Base-by-base conservation (phyloP, 1,284 basidiomycete genomes). In the Irpex sp. region DNA sequence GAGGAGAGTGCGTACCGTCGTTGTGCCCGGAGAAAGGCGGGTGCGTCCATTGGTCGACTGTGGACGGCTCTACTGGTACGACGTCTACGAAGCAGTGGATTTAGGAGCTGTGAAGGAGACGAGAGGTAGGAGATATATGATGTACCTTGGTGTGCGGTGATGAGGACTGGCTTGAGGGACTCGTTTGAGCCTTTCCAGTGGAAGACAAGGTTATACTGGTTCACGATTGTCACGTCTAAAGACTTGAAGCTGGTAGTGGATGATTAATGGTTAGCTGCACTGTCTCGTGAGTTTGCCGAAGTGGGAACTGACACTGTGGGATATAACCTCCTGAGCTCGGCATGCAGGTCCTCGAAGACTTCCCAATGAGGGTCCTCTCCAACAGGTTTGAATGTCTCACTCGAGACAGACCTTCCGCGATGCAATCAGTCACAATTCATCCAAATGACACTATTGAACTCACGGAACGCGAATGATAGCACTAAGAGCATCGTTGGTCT, bases 61-160 rank as follows among this genome's bases (percentile, higher is more conserved):
- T 83, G 21, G 78, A 72, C 31, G 79, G 77, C 51, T 88, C 79
- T 4, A 85, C 83, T 5, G 85, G 85, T 2, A 86, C 84, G 44
- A 84, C 83, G 69, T 87, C 85, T 81, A 63, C 36, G n/a, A 36
- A 11, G 47, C 31, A 5, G 31, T 34, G 31, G 31, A 1, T 34
- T 34, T 34, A 59, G 65, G 31, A 57, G 19, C 6, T 49, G 58
- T 19, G 54, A 6, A 55, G 19, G 26, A 48, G 40, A 61, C 26
- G 52, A 57, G 55, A 21, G 15, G 17, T 15, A 11, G 51, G 17
- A 52, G 21, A 19, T 52, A 0, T 51, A 37, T n/a, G 40, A 17
- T 67, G 64, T 59, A 81, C 87, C 88, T 77, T 90, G 86, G 69
- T 92, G 89, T 0, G 80, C 87, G 13, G 84, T 81, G 49, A 93